Conservation (phyloP, 2,329 filamentous ascomycete genomes). For the Dendrostoma leiphaemia region DNA sequence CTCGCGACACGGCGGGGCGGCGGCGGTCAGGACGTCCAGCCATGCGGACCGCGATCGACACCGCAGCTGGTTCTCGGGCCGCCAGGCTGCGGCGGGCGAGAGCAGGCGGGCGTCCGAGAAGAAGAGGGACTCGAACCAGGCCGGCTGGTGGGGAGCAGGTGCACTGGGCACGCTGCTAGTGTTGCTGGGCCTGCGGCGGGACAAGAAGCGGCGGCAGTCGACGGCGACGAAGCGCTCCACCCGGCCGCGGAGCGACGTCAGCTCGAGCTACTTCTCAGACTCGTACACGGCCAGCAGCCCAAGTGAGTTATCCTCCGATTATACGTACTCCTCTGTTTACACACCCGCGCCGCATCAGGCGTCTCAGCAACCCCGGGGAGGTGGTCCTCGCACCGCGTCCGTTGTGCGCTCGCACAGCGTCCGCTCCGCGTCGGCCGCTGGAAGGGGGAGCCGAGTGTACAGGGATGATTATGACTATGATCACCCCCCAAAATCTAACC, state of each 20-base stretch:
- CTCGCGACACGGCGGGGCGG: conserved; percentile 44
- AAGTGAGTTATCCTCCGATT: conserved; percentile 43
- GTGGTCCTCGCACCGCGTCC: conserved; percentile 1
- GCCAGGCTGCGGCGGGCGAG: conserved; percentile 37
- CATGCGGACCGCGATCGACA: conserved; percentile 11
- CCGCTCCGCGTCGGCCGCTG: conserved; percentile 8
- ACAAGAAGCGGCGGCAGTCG: conserved; percentile 45
- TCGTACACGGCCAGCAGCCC: conserved; percentile 50
- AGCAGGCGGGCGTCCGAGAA: conserved; percentile 35
- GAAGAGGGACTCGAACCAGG: conserved; percentile 40
- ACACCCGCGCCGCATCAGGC: conserved; percentile 11
- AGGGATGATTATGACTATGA: conserved; percentile 20
- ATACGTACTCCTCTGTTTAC: conserved; percentile 18
- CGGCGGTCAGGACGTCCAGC: conserved; percentile 51
- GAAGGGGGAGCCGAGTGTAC: background rate
- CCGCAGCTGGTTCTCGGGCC: conserved; percentile 13
- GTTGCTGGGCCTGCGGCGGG: conserved; percentile 51
- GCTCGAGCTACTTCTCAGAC: conserved; percentile 53
- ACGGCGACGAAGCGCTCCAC: conserved; percentile 31
- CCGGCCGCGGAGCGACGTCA: conserved; percentile 37
- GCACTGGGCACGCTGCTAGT: conserved; percentile 50
- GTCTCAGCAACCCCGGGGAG: conserved; percentile 7
- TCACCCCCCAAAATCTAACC: conserved; percentile 17
- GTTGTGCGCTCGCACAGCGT: conserved; percentile 9
- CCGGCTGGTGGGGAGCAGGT: conserved; percentile 52